phyloP scores from a whole-genome alignment of 176 grass and related monocot species.

The Eragrostis nindensis region DNA sequence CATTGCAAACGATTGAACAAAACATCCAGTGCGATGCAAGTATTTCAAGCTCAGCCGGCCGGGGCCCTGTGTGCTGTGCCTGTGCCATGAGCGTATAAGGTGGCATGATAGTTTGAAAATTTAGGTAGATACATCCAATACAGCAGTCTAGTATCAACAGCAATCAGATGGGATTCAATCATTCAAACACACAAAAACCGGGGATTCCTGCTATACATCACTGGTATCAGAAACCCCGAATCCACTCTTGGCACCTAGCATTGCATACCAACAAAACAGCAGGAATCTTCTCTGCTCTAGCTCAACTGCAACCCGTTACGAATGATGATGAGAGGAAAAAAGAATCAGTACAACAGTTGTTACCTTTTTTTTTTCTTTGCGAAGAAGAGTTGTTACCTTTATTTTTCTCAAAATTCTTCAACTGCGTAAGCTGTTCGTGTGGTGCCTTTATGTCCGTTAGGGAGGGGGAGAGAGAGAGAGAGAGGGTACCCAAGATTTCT shows the following conservation, averaged over 20 bases:
- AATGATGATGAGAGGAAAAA: conserved; percentile 15
- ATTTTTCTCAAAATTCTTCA: not conserved
- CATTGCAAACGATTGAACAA: conserved; percentile 1
- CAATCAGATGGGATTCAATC: conserved; percentile 41
- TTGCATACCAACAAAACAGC: conserved; percentile 17
- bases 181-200: conserved; percentile 19
- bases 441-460: conserved; percentile 15
- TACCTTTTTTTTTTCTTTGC: not conserved
- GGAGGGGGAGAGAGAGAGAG: too few relatives aligned
- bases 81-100: conserved; percentile 19
- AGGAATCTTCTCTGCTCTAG: conserved; percentile 45
- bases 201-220: conserved; percentile 21
- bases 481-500: conserved; percentile 22
- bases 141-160: conserved; percentile 10
- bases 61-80: not conserved
- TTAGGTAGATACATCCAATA: conserved; percentile 24
- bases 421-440: conserved; percentile 18
- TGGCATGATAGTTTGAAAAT: conserved; percentile 7
- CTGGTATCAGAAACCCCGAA: conserved; percentile 5
- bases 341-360: conserved; percentile 23
- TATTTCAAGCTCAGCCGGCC: not conserved
- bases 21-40: not conserved
- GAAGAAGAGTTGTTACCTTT: too few relatives aligned
- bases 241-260: conserved; percentile 36
- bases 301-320: conserved; percentile 31